Conservation (phyloP, 2,329 filamentous ascomycete genomes). For the Fulvia fulva region DNA sequence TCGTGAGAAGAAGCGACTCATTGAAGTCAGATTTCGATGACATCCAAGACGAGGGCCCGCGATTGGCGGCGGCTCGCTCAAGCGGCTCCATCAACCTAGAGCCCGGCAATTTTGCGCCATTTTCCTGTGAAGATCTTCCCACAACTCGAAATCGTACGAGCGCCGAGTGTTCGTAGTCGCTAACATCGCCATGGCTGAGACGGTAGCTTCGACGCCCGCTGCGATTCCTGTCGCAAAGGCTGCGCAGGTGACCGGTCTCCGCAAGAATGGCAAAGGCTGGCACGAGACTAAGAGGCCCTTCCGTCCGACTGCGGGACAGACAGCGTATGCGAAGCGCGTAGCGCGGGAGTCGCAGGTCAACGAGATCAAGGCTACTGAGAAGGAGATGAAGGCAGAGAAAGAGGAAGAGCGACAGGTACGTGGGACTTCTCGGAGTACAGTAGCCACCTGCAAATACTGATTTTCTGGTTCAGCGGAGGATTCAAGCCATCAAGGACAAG, state of each 20-base stretch:
- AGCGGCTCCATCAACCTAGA: no score
- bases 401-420: constrained; percentile 78
- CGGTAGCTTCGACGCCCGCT: constrained; percentile 30
- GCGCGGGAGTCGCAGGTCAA: constrained; percentile 65
- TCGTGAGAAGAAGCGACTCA: not conserved
- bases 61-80: no score
- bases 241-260: constrained; percentile 54
- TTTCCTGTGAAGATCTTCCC: not conserved
- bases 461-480: constrained; percentile 55
- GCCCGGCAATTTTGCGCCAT: not conserved
- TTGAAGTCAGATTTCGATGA: not conserved
- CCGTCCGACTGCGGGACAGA: constrained; percentile 72
- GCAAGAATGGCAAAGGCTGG: constrained; percentile 96
- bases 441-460: constrained; percentile 18
- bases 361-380: constrained; percentile 87
- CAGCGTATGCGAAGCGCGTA: constrained; percentile 71
- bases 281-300: constrained; percentile 79
- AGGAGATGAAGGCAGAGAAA: constrained; percentile 94
- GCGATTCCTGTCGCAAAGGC: constrained; percentile 32
- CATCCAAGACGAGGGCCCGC: not conserved
- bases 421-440: not conserved
- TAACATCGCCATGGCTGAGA: constrained; percentile 10
- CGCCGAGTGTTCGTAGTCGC: not conserved
- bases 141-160: not conserved
- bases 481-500: constrained; percentile 79